phyloP scores from a whole-genome alignment of 768 basidiomycete genomes.

The Collybia mongolica region DNA sequence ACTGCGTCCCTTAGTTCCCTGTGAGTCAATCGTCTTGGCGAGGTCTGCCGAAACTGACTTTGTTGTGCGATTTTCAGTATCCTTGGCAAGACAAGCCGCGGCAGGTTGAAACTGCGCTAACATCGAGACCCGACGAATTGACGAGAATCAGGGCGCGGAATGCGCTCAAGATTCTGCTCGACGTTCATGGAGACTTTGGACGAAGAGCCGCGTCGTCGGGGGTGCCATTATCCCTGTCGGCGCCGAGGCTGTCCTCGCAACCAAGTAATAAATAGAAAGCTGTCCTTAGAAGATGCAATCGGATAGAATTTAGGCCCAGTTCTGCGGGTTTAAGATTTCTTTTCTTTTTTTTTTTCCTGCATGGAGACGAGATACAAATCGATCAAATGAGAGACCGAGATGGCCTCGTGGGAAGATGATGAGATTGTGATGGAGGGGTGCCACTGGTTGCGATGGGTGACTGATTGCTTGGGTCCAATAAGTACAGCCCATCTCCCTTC shows the following conservation, averaged over 20 bases:
- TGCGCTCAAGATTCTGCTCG: slow-evolving; percentile 88
- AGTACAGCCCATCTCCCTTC: slow-evolving; percentile 10
- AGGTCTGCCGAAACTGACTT: slow-evolving; percentile 18
- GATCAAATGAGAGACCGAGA: slow-evolving; percentile 19
- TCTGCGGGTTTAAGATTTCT: slow-evolving; percentile 1
- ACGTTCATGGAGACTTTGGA: slow-evolving; percentile 89
- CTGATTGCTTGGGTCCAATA: slow-evolving; percentile 22
- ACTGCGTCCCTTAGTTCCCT: slow-evolving; percentile 36
- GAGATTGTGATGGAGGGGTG: slow-evolving; percentile 29
- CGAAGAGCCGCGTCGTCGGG: slow-evolving; percentile 47
- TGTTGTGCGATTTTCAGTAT: slow-evolving; percentile 49
- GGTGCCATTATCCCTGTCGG: slow-evolving; percentile 36
- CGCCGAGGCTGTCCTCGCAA: slow-evolving; percentile 37
- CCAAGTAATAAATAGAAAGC: slow-evolving; percentile 15
- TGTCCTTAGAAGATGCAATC: slow-evolving; percentile 6
- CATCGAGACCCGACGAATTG: slow-evolving; percentile 76
- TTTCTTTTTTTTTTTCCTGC: too few relatives aligned
- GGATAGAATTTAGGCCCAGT: neutral
- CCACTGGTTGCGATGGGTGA: slow-evolving; percentile 39
- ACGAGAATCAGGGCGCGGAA: slow-evolving; percentile 89
- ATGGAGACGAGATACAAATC: too few relatives aligned
- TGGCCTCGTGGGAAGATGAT: slow-evolving; percentile 16
- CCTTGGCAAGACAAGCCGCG: slow-evolving; percentile 74
- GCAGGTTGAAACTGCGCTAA: slow-evolving; percentile 70
- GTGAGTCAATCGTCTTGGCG: slow-evolving; percentile 31